phyloP scores from a whole-genome alignment of 2,329 filamentous ascomycete genomes.

The Ophiostoma australiae region DNA sequence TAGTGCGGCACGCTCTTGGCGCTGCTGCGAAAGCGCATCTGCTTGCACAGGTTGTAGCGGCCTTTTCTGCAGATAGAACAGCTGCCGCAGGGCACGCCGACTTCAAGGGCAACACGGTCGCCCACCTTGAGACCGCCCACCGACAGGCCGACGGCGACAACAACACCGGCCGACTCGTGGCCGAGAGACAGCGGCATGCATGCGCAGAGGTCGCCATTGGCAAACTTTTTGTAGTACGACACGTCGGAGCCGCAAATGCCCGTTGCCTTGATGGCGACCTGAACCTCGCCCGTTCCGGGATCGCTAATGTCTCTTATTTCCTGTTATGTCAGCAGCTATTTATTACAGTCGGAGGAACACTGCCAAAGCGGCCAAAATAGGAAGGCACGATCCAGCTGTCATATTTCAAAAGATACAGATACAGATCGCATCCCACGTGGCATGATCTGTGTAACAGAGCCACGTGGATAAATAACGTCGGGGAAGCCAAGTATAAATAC shows the following conservation, averaged over 20 bases:
- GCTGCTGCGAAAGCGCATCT: slow-evolving; percentile 57
- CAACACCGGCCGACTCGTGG: slow-evolving; percentile 58
- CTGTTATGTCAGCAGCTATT: slow-evolving; percentile 33
- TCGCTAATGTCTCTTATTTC: slow-evolving; percentile 48
- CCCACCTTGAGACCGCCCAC: slow-evolving; percentile 50
- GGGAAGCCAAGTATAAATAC: neutral
- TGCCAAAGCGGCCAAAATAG: neutral
- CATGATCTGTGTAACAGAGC: neutral
- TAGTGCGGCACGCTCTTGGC: slow-evolving; percentile 60
- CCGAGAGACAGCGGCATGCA: slow-evolving; percentile 60
- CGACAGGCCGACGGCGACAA: slow-evolving; percentile 51
- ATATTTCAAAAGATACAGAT: neutral
- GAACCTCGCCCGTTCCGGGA: slow-evolving; percentile 51
- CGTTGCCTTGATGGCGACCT: slow-evolving; percentile 60
- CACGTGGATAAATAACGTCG: neutral
- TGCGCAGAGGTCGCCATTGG: slow-evolving; percentile 64
- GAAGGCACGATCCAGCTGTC: neutral
- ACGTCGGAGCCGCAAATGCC: slow-evolving; percentile 67
- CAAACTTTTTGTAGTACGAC: slow-evolving; percentile 67
- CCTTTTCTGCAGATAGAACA: slow-evolving; percentile 50
- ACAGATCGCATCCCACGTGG: neutral
- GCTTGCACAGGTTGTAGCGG: slow-evolving; percentile 59
- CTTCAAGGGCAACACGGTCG: slow-evolving; percentile 55
- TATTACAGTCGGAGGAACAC: neutral
- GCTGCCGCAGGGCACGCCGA: slow-evolving; percentile 50